Conservation (phyloP, 352 stramenopile genomes). For the Phytophthora pseudosyringae region DNA sequence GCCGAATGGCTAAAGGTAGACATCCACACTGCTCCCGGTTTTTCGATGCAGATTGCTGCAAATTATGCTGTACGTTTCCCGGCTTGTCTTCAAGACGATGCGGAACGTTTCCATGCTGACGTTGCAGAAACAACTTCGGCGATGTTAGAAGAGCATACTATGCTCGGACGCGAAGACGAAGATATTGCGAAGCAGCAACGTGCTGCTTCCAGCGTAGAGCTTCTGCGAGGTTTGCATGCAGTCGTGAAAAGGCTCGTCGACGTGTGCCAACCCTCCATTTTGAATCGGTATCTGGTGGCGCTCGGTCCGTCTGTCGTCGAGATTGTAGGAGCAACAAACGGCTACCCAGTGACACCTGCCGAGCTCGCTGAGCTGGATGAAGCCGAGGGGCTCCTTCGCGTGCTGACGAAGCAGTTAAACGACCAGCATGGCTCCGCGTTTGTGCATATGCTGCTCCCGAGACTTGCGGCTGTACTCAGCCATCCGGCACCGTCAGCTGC, state of each 20-base stretch:
- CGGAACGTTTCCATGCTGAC: conserved; percentile 48
- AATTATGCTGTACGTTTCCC: conserved; percentile 50
- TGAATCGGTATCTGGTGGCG: conserved; percentile 53
- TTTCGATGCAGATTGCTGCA: conserved; percentile 47
- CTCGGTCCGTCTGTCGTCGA: conserved; percentile 52
- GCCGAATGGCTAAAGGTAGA: conserved; percentile 52
- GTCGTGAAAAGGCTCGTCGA: conserved; percentile 60
- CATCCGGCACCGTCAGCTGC: conserved; percentile 11
- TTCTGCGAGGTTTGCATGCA: conserved; percentile 44
- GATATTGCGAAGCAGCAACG: conserved; percentile 28
- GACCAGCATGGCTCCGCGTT: conserved; percentile 54
- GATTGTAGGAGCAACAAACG: conserved; percentile 27
- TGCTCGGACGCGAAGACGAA: conserved; percentile 12
- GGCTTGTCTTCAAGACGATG: conserved; percentile 32
- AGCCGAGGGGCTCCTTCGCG: conserved; percentile 52
- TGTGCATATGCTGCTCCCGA: conserved; percentile 66
- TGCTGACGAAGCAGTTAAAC: conserved; percentile 56
- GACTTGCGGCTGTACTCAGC: conserved; percentile 49
- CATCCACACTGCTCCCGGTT: conserved; percentile 38
- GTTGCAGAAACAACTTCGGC: conserved; percentile 26
- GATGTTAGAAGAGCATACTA: conserved; percentile 21
- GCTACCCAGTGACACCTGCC: conserved; percentile 29
- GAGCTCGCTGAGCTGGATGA: conserved; percentile 48
- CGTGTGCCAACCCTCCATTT: conserved; percentile 37
- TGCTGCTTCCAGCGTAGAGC: conserved; percentile 25